Evolutionary conservation across 1,284 basidiomycete genomes (phyloP).

Genomic region (Apiotrichum laibachii): DNA sequence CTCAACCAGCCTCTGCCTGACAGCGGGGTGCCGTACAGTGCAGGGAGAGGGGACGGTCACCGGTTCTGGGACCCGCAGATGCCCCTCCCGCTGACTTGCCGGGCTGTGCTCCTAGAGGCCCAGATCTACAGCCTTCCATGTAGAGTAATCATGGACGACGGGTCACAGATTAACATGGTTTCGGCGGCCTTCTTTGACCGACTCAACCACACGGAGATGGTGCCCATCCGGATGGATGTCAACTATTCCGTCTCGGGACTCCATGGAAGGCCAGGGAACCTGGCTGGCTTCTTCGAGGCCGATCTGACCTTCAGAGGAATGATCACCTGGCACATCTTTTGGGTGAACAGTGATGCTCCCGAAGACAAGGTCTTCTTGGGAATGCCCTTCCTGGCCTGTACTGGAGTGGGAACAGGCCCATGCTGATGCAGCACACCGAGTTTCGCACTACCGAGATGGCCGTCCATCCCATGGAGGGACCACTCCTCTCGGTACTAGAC

Average conservation of each 20-base stretch:
- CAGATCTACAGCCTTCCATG: neutral
- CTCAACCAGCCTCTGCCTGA: too few relatives aligned
- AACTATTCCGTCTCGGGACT: neutral
- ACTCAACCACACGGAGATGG: neutral
- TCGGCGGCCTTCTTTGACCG: slow-evolving; percentile 1
- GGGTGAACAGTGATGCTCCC: slow-evolving; percentile 1
- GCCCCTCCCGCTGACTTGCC: neutral
- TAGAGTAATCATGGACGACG: slow-evolving; percentile 8
- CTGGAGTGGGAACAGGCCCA: slow-evolving; percentile 9
- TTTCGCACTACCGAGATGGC: neutral
- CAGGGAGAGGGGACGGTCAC: too few relatives aligned
- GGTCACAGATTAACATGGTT: slow-evolving; percentile 8
- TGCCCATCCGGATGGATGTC: neutral
- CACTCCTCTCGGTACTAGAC: neutral
- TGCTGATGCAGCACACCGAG: slow-evolving; percentile 2
- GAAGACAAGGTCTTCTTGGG: slow-evolving; percentile 12
- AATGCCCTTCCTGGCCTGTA: slow-evolving; percentile 12
- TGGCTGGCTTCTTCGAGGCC: slow-evolving; percentile 3
- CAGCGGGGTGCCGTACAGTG: too few relatives aligned
- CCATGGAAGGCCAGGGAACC: neutral
- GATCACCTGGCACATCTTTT: slow-evolving; percentile 9
- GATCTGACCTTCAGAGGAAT: neutral
- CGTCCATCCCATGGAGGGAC: slow-evolving; percentile 7
- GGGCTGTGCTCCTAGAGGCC: neutral
- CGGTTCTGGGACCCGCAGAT: too few relatives aligned